phyloP scores from a whole-genome alignment of 2,329 filamentous ascomycete species.

The Podosphaera leucotricha region DNA sequence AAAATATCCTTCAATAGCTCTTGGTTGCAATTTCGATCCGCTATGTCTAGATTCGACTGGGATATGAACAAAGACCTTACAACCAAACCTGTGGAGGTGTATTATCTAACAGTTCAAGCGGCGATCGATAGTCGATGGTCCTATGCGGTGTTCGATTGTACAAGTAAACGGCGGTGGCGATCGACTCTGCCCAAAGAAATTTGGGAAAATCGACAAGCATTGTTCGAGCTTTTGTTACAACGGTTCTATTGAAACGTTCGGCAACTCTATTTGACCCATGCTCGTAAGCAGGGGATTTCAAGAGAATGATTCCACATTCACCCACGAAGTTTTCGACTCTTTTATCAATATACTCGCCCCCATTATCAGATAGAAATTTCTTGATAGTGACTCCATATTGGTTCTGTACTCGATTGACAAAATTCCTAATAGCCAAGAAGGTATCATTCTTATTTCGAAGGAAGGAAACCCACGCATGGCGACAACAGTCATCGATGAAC shows the following conservation, averaged over 20 bases:
- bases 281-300: background rate
- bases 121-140: background rate
- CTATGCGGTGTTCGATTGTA: background rate
- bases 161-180: background rate
- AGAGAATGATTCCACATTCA: background rate
- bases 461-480: background rate
- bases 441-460: background rate
- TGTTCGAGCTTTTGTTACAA: background rate
- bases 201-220: background rate
- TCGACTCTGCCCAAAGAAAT: background rate
- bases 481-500: background rate
- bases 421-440: background rate
- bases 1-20: background rate
- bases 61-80: background rate
- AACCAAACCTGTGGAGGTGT: background rate
- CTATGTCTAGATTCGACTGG: background rate
- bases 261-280: background rate
- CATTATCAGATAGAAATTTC: background rate
- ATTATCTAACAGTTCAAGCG: constrained; percentile 1
- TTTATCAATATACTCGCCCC: no score
- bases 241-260: constrained; percentile 1
- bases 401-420: background rate
- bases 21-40: background rate
- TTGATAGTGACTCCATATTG: background rate
- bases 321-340: background rate